Conservation (phyloP, 148 eudicot species). For the Rhododendron ovatum region DNA sequence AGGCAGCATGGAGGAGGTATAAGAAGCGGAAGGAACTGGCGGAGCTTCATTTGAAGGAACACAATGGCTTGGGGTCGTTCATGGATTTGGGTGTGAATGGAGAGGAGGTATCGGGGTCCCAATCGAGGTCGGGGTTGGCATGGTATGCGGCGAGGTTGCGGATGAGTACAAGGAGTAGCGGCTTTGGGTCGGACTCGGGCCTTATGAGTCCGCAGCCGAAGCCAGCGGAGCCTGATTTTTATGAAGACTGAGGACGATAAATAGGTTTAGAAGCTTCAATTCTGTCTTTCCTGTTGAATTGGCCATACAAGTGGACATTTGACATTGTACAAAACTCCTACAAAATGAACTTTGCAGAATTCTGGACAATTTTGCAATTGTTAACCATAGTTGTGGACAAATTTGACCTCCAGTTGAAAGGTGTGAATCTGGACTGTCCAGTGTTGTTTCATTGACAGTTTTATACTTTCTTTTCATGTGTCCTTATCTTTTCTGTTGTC, state of each 20-base stretch:
- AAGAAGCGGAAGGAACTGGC: slow-evolving; percentile 36
- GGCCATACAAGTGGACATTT: background rate
- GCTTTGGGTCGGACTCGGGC: slow-evolving; percentile 27
- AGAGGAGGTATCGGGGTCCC: background rate
- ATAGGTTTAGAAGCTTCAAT: background rate
- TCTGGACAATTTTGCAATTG: background rate
- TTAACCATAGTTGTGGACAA: background rate
- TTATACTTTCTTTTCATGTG: no score
- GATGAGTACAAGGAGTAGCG: slow-evolving; percentile 34
- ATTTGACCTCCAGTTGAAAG: background rate
- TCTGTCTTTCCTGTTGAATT: background rate
- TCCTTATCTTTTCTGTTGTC: no score
- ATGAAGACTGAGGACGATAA: slow-evolving; percentile 46
- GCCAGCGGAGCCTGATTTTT: slow-evolving; percentile 86
- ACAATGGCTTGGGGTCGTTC: background rate
- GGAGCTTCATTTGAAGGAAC: slow-evolving; percentile 30
- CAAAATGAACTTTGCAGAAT: background rate
- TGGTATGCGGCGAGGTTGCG: slow-evolving; percentile 39
- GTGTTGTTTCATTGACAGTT: no score
- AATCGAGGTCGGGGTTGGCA: slow-evolving; percentile 30
- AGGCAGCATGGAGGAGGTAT: slow-evolving; percentile 69
- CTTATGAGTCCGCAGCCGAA: slow-evolving; percentile 51
- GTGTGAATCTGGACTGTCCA: no score
- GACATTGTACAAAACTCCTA: background rate
- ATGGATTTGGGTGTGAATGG: background rate